Evolutionary conservation across 2,329 filamentous ascomycete species (phyloP).

Genomic region (Amesomyces nigricolor): DNA sequence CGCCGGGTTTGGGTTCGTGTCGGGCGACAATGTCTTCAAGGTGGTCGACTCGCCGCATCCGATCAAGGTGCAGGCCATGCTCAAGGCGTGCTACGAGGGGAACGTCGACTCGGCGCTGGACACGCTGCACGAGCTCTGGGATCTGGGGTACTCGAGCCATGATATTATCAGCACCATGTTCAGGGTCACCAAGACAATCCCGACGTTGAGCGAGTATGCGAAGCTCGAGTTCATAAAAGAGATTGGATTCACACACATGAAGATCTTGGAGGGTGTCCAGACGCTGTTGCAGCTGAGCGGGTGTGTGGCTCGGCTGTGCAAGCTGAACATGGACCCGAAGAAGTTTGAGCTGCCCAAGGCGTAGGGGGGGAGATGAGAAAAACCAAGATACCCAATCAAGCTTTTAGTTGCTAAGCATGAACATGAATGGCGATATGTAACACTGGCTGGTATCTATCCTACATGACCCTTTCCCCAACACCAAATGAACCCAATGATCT

Average conservation of each 20-base stretch:
- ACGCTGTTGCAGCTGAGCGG: conserved; percentile 90
- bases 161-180: conserved; percentile 99
- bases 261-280: conserved; percentile 95
- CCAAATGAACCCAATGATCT: not conserved
- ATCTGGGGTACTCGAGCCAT: conserved; percentile 93
- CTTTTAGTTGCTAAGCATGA: not conserved
- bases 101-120: conserved; percentile 86
- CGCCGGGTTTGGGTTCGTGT: conserved; percentile 95
- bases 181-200: conserved; percentile 92
- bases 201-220: conserved; percentile 83
- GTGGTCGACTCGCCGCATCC: conserved; percentile 96
- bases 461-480: not conserved
- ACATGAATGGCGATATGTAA: not conserved
- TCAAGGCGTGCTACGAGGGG: conserved; percentile 92
- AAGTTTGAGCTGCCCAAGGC: conserved; percentile 54
- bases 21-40: conserved; percentile 94
- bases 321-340: conserved; percentile 92
- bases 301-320: conserved; percentile 84
- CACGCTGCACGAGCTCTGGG: conserved; percentile 84
- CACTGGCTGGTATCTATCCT: not conserved
- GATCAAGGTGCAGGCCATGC: conserved; percentile 97
- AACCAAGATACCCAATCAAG: conserved; percentile 12
- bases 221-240: conserved; percentile 98
- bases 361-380: conserved; percentile 20
- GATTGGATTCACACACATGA: conserved; percentile 99